Conservation (phyloP, 306 rosid species). For the Ormosia semicastrata region DNA sequence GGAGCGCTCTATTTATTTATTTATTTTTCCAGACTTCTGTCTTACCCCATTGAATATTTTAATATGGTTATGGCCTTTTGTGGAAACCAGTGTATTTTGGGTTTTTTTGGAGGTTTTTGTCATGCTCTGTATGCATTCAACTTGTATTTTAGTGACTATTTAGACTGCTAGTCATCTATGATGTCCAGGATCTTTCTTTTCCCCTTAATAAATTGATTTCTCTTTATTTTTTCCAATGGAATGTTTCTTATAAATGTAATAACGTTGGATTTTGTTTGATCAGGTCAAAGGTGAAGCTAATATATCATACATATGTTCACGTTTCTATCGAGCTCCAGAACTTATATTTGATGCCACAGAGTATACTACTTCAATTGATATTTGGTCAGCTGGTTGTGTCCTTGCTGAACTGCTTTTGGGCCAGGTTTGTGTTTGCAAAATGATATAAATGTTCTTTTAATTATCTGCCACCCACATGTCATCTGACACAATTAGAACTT, state of each 20-base stretch:
- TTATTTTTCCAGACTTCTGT: not conserved
- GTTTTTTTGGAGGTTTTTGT: not conserved
- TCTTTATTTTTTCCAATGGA: not conserved
- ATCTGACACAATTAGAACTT: slow-evolving; percentile 18
- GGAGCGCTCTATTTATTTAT: not conserved
- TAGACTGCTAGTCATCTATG: not conserved
- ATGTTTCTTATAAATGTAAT: slow-evolving; percentile 14
- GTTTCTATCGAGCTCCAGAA: slow-evolving; percentile 96
- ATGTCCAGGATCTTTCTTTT: not conserved
- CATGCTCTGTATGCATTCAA: not conserved
- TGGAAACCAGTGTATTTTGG: not conserved
- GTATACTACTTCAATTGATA: slow-evolving; percentile 92
- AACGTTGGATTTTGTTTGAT: slow-evolving; percentile 14
- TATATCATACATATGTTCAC: slow-evolving; percentile 93
- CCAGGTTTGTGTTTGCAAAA: slow-evolving; percentile 55
- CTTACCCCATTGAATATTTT: not conserved
- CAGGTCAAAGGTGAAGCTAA: slow-evolving; percentile 94
- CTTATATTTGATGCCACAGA: slow-evolving; percentile 97
- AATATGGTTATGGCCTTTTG: not conserved
- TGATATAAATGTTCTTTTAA: slow-evolving; percentile 1
- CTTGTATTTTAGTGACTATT: not conserved
- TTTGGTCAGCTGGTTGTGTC: slow-evolving; percentile 99
- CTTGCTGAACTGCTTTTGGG: slow-evolving; percentile 98
- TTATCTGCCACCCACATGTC: not conserved
- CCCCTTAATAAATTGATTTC: not conserved